Conservation (phyloP, 2,329 filamentous ascomycete genomes). For the Fusarium coicis region DNA sequence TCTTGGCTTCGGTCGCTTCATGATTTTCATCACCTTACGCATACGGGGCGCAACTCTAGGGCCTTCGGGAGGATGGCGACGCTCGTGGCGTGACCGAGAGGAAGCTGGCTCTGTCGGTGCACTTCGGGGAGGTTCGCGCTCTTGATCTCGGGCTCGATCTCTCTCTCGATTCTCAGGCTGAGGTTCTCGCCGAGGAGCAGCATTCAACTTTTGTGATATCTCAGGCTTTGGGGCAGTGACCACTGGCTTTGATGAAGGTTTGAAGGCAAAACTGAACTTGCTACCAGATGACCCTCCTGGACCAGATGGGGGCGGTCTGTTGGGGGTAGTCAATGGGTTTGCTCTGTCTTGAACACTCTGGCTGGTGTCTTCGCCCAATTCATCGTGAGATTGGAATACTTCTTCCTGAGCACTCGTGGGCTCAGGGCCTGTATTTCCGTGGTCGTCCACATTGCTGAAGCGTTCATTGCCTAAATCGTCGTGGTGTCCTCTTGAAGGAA, state of each 20-base stretch:
- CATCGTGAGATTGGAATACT: conserved; percentile 39
- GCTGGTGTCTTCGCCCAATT: conserved; percentile 3
- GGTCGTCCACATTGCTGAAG: conserved; percentile 30
- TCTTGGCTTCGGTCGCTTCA: conserved; percentile 76
- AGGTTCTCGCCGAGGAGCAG: conserved; percentile 61
- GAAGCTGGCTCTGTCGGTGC: conserved; percentile 67
- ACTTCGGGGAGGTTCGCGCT: conserved; percentile 58
- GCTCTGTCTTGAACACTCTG: conserved; percentile 58
- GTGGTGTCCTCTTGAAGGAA: conserved; percentile 37
- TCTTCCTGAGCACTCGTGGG: conserved; percentile 29
- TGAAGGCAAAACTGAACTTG: conserved; percentile 95
- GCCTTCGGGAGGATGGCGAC: conserved; percentile 49
- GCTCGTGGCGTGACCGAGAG: conserved; percentile 53
- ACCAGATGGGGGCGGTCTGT: conserved; percentile 63
- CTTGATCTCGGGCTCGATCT: conserved; percentile 43
- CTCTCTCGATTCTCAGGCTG: conserved; percentile 51
- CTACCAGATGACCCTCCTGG: conserved; percentile 66
- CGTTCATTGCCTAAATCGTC: conserved; percentile 37
- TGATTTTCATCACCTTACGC: conserved; percentile 73
- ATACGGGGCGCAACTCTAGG: conserved; percentile 60
- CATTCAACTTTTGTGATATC: conserved; percentile 76
- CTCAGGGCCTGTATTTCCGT: conserved; percentile 24
- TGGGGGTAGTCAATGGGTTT: conserved; percentile 63
- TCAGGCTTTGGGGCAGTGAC: conserved; percentile 70
- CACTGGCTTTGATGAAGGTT: conserved; percentile 72